Evolutionary conservation across 2,329 filamentous ascomycete species (phyloP), one percentile per base, ranked within the genome.

Genomic region (Dothiorella sarmentorum): DNA sequence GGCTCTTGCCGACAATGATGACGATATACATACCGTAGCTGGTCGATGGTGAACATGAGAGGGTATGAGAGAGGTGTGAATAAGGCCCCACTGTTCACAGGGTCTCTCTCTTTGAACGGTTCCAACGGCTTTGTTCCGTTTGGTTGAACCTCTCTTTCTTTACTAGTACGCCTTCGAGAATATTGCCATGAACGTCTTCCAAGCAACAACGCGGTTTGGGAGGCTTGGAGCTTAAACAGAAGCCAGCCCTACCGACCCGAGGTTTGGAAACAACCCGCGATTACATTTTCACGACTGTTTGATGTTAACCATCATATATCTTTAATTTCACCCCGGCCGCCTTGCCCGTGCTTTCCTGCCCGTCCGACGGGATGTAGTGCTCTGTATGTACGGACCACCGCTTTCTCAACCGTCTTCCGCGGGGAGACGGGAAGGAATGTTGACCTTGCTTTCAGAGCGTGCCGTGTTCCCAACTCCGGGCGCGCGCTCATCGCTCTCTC

Each of bases 391-490:
- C n/a, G n/a, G n/a, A n/a, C 31, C 15, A 13, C 33, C 49, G 49
- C 49, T 35, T 40, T n/a, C 15, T 17, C 15, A 24, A 53, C 49
- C 49, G 49, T 35, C 49, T 53, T 53, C 40, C 49, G 49, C 33
- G 49, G 49, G 33, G n/a, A 29, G n/a, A 38, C 49, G 49, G 49
- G 49, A 53, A 53, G 49, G 49, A 53, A 15, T 20, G 47, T 37
- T 22, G 49, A 9, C 49, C 17, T 52, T 20, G 1, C 7, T 33
- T 11, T 6, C 29, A 31, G 18, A 33, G 45, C 43, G 17, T 26
- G 43, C 18, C 44, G 22, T 33, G 13, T 35, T 52, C 49, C 31
- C 49, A 22, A 53, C 49, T 40, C 37, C 15, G 18, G n/a, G 10
- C 18, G 15, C 22, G 24, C 29, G 15, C n/a, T 17, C n/a, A 35